Base-by-base conservation (phyloP, 768 basidiomycete genomes). In the Tulasnella sp. region DNA sequence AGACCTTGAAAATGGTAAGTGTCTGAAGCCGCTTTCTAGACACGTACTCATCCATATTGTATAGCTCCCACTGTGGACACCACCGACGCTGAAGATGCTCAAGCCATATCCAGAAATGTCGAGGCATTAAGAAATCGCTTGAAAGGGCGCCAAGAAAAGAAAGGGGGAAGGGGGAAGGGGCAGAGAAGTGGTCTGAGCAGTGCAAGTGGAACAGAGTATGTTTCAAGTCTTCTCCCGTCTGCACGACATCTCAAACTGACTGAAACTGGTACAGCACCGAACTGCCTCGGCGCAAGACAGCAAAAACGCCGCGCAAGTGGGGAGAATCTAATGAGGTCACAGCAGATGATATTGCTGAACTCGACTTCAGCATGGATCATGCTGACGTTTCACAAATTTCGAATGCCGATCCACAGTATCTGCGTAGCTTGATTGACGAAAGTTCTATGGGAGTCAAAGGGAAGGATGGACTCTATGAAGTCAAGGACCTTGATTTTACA, bases 31-130 rank as follows among this genome's bases (percentile, higher is more conserved):
- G 7, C 25, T 41, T 32, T 8, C 27, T 6, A 10, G 15, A 42
- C 9, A 15, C 40, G 24, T 13, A 24, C 50, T 48, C 45, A 50
- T 50, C 19, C 32, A 33, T 48, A 32, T 33, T 32, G 5, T 45
- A 5, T 52, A 79, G 74, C 67, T 39, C 76, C 75, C 1, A 67
- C 72, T 2, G 67, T 72, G 55, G 67, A 72, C 6, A 60, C 71
- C 19, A 76, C 78, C 35, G 63, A 67, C 2, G 69, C 76, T 2
- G 72, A 75, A 35, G 88, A 91, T 56, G 89, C 87, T 53, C 83
- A 93, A 61, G 80, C 90, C 59, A 98, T 98, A 55, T 80, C 92
- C 3, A 74, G 86, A 58, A 95, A 92, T 61, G 85, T 95, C 1
- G 82, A 90, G 58, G 87, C 86, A 0, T 71, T 99, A 48, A 95